phyloP scores from a whole-genome alignment of 495 filamentous ascomycete genomes.

The Aspergillus biplanus region DNA sequence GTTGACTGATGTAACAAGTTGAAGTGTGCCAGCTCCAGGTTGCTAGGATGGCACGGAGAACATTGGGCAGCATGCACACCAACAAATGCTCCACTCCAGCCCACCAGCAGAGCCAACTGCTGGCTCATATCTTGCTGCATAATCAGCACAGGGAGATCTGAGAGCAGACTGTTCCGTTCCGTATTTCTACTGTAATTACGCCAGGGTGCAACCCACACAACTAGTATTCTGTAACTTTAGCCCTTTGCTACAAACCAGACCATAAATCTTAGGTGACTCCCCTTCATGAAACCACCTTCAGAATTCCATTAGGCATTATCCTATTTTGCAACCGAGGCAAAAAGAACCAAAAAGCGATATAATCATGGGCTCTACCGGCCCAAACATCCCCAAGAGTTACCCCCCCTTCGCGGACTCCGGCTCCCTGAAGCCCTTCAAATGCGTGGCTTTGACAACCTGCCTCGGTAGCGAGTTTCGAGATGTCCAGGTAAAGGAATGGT shows the following conservation, averaged over 20 bases:
- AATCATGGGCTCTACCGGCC: constrained; percentile 7
- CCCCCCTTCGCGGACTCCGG: constrained; percentile 8
- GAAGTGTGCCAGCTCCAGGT: no score
- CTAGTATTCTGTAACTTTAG: not conserved
- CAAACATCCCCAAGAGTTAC: constrained; percentile 1
- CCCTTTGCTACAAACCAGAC: not conserved
- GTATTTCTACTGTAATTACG: not conserved
- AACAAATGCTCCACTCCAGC: no score
- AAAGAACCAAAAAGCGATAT: not conserved
- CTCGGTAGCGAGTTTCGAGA: constrained; percentile 18
- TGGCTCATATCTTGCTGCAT: no score
- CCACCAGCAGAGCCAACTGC: no score
- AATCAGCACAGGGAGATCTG: no score
- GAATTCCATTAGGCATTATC: not conserved
- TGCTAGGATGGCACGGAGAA: no score
- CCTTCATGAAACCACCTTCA: no score
- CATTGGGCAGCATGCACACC: no score
- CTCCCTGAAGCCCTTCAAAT: constrained; percentile 3
- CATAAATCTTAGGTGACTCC: not conserved
- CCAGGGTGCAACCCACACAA: not conserved
- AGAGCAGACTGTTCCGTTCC: no score
- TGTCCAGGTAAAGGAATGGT: constrained; percentile 51
- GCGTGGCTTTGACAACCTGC: not conserved
- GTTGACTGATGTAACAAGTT: no score
- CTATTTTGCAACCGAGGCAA: not conserved